Evolutionary conservation across 176 grass and related monocot species (phyloP).

Genomic region (Raddia distichophylla): DNA sequence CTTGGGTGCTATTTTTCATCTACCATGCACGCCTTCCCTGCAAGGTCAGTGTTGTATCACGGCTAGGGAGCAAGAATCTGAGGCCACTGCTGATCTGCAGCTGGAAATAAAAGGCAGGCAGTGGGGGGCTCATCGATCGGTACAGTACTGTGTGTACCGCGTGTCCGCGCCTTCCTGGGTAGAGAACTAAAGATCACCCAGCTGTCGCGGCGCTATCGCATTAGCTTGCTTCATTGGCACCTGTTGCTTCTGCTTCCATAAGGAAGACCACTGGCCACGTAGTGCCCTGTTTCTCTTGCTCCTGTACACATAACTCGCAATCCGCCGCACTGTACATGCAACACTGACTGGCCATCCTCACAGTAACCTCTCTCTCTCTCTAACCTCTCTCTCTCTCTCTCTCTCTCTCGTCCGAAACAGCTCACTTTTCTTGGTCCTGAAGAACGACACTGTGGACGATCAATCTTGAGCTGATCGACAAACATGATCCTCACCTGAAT

Average conservation of each 20-base stretch:
- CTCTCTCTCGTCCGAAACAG: neutral
- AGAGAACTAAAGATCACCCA: slow-evolving; percentile 12
- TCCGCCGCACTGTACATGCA: slow-evolving; percentile 10
- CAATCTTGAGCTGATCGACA: neutral
- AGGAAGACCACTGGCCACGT: neutral
- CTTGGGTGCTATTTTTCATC: neutral
- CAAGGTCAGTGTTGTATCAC: neutral
- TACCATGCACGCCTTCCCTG: neutral
- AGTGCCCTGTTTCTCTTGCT: slow-evolving; percentile 24
- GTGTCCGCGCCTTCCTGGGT: no score
- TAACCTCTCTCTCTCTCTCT: neutral
- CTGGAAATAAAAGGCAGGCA: neutral
- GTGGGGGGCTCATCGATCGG: neutral
- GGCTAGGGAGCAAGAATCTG: slow-evolving; percentile 9
- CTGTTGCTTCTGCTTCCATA: slow-evolving; percentile 4
- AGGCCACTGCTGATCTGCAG: neutral
- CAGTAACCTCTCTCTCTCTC: neutral
- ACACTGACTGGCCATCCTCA: slow-evolving; percentile 25
- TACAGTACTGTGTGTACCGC: neutral
- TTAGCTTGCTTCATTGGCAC: neutral
- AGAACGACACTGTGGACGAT: neutral
- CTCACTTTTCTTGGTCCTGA: neutral
- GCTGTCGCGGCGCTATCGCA: neutral
- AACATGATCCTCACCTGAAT: neutral
- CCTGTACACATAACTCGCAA: slow-evolving; percentile 9